Evolutionary conservation across 108 stramenopile species (phyloP).

Genomic region (Cyclostephanos tholiformis): DNA sequence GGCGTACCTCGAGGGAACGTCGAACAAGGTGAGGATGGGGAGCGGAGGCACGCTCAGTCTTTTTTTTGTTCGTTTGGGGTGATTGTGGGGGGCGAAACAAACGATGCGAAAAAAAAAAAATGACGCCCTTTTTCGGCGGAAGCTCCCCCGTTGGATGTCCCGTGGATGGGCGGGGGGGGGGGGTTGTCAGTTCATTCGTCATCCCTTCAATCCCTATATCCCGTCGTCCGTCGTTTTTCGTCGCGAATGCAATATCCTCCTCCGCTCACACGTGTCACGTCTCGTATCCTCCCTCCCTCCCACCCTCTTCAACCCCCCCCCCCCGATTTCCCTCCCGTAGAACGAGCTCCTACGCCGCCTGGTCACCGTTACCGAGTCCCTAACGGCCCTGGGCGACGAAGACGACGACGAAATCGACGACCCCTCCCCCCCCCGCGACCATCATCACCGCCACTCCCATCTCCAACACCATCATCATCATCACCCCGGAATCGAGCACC

Average conservation of each 20-base stretch:
- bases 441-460: conserved; percentile 4
- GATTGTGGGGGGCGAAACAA: too few relatives aligned
- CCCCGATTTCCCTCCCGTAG: neutral
- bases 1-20: conserved; percentile 26
- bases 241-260: neutral
- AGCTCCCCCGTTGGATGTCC: too few relatives aligned
- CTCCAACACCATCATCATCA: neutral
- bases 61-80: too few relatives aligned
- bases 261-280: neutral
- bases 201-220: too few relatives aligned
- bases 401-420: conserved; percentile 21
- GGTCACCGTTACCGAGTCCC: conserved; percentile 8
- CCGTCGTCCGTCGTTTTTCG: too few relatives aligned
- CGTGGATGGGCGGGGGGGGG: too few relatives aligned
- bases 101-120: too few relatives aligned
- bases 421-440: conserved; percentile 9
- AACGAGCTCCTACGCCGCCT: conserved; percentile 31
- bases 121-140: too few relatives aligned
- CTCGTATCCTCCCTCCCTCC: neutral
- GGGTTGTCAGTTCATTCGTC: too few relatives aligned
- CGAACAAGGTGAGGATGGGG: conserved; percentile 26
- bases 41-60: too few relatives aligned
- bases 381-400: conserved; percentile 12
- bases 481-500: too few relatives aligned
- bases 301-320: neutral